Evolutionary conservation across 192 early-diverging fungal genomes (phyloP).

Genomic region (Gaertneriomyces semiglobifer): DNA sequence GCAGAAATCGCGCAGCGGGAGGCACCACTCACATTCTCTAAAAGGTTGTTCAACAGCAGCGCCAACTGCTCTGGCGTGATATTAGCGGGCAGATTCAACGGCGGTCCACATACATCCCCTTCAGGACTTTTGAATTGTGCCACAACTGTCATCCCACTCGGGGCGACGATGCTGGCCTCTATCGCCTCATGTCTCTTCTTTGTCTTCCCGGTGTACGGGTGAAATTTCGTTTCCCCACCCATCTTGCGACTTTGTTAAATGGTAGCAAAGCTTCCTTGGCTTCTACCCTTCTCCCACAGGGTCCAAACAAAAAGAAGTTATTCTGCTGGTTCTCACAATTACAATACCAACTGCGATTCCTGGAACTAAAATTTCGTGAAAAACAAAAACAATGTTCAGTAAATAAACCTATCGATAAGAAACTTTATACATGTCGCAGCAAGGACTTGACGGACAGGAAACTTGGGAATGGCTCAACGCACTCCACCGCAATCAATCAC

Average conservation of each 20-base stretch:
- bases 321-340: too few relatives aligned
- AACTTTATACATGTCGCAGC: too few relatives aligned
- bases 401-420: too few relatives aligned
- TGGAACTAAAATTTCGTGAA: too few relatives aligned
- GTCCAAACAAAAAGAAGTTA: too few relatives aligned
- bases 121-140: conserved; percentile 80
- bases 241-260: neutral
- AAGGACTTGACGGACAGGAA: too few relatives aligned
- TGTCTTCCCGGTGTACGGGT: conserved; percentile 22
- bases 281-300: too few relatives aligned
- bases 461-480: too few relatives aligned
- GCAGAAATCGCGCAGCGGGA: neutral
- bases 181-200: conserved; percentile 26
- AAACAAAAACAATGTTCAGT: too few relatives aligned
- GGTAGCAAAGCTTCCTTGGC: neutral
- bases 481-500: too few relatives aligned
- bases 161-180: conserved; percentile 8
- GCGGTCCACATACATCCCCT: conserved; percentile 77
- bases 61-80: conserved; percentile 80
- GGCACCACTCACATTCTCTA: conserved; percentile 61
- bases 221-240: conserved; percentile 32
- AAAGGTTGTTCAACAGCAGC: conserved; percentile 85
- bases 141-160: conserved; percentile 49
- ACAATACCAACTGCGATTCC: too few relatives aligned
- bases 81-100: conserved; percentile 80